Base-by-base conservation (phyloP, 441 rosid genomes). In the Arabidopsis lyrata region DNA sequence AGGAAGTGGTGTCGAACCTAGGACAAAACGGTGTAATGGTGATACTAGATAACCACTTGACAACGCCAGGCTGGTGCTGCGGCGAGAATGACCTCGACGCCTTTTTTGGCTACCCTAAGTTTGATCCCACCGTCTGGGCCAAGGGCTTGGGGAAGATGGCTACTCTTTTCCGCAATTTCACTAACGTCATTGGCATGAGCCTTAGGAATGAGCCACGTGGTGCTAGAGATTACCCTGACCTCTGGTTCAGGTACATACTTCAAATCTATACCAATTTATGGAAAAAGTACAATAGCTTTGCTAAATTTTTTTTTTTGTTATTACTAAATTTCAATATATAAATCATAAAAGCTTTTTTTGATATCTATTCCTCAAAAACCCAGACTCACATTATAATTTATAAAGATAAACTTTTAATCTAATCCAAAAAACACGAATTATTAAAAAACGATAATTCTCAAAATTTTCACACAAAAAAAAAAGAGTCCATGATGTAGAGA, bases 41-140 rank as follows among this genome's bases (percentile, higher is more conserved):
- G 76, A 84, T 93, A 60, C 75, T 93, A 0, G 97, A 93, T 79
- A 91, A 91, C 77, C 97, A 93, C 77, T 29, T 93, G 20, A 91
- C 87, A 80, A 84, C 75, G 66, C 95, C 97, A 2, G 92, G 94
- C 11, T 93, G 96, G 98, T 93, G 97, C 66, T 91, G 97, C 79
- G 48, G 89, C 52, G 80, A 54, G 12, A 63, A 41, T n/a, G 97
- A 93, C 38, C 91, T 85, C 66, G 89, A 91, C 75, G 96, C 91
- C 22, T 93, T 91, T 84, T 91, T 91, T 35, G 98, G 96, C 4
- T 96, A 93, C 77, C 75, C 63, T 8, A 79, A 78, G 78, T 91
- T 93, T 70, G 80, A 83, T 42, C 91, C 98, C 16, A 74, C 81
- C 34, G 52, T 70, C n/a, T 91, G 98, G 98, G 68, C 86, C 70